Conservation (phyloP, 495 filamentous ascomycete species). For the Penicillium bovifimosum region DNA sequence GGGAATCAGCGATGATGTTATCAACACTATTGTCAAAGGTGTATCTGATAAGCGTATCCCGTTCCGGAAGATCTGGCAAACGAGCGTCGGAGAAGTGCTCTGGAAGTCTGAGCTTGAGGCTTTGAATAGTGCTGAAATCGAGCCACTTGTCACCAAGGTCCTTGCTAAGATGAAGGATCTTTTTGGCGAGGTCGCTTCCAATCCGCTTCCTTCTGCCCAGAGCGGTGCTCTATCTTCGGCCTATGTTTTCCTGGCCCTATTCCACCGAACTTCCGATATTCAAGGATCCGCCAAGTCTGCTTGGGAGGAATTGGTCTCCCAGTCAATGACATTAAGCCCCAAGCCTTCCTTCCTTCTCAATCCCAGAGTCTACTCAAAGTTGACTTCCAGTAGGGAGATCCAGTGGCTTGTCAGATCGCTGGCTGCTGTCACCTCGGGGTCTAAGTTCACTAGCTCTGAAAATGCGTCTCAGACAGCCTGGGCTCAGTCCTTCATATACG, state of each 20-base stretch:
- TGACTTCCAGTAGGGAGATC: conserved; percentile 64
- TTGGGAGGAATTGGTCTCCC: conserved; percentile 51
- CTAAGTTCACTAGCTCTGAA: conserved; percentile 30
- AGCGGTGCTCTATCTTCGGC: conserved; percentile 68
- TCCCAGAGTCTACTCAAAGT: conserved; percentile 73
- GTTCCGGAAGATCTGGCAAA: conserved; percentile 74
- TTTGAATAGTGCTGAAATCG: conserved; percentile 39
- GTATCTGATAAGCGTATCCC: conserved; percentile 75
- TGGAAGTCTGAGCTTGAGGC: conserved; percentile 49
- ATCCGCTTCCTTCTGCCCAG: conserved; percentile 69
- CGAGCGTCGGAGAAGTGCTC: conserved; percentile 66
- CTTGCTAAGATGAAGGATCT: conserved; percentile 62
- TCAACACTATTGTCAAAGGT: conserved; percentile 74
- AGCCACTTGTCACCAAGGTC: conserved; percentile 43
- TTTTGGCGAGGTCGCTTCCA: conserved; percentile 69
- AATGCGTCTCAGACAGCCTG: conserved; percentile 51
- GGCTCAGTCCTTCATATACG: conserved; percentile 76
- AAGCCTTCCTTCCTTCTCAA: conserved; percentile 86
- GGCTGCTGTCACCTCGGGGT: conserved; percentile 47
- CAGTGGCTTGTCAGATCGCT: conserved; percentile 72
- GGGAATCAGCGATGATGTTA: conserved; percentile 54
- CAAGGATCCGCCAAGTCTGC: conserved; percentile 28
- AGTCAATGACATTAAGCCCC: conserved; percentile 57
- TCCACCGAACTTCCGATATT: conserved; percentile 26
- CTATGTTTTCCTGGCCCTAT: conserved; percentile 65